Evolutionary conservation across 2,329 filamentous ascomycete genomes (phyloP), one percentile per base, ranked within the genome.

Genomic region (Colletotrichum tofieldiae): DNA sequence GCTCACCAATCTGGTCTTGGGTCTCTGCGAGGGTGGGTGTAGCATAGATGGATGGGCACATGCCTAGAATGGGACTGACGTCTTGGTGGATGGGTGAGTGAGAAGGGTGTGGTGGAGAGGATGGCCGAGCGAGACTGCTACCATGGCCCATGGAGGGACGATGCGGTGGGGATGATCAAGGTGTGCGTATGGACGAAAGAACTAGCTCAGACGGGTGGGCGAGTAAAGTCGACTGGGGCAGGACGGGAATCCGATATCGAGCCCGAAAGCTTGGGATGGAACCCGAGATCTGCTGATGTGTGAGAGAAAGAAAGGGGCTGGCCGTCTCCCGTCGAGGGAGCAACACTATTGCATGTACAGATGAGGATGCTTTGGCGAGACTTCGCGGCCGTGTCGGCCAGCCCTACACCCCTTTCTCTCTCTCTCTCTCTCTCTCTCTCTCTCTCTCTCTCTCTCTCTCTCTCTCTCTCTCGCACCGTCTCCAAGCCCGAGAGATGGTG

Each of bases 231-330:
- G 26, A 26, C 35, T n/a, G 39, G 39, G 29, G 54, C 23, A 35
- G 51, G n/a, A 23, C 51, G 43, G 63, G 43, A 62, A 58, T 68
- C 65, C 64, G 51, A 71, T 52, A 63, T 68, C 58, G 51, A 71
- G 55, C 51, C 65, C 37, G 65, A 63, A 71, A 52, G 58, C n/a
- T 71, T 68, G 58, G 47, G 61, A 69, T 51, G 66, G 56, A 43
- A 43, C 52, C 39, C 29, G 49, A 14, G 11, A 35, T 59, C 26
- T 59, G 43, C 55, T 35, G 29, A 26, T 29, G 16, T 39, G 32
- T 49, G 29, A 55, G 52, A 11, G 16, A 37, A 16, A n/a, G 3
- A 12, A 55, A 26, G 16, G 18, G 52, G 8, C 11, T 2, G 37
- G 20, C 5, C 6, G 29, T n/a, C 51, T 54, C 20, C 32, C 12